Conservation (phyloP, 139 green algal species). For the Medakamo hakoo region DNA sequence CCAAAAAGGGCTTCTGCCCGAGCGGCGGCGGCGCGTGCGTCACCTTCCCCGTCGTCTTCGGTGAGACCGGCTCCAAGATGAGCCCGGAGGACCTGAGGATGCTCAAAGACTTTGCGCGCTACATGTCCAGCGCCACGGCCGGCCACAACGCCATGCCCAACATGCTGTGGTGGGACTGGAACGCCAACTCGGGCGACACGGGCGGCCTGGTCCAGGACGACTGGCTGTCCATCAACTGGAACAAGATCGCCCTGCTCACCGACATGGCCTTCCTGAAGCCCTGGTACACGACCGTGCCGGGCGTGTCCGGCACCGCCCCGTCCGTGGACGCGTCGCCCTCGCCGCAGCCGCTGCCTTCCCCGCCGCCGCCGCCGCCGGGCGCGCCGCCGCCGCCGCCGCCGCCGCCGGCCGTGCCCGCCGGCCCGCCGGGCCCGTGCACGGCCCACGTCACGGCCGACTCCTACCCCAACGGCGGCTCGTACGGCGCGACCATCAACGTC, state of each 20-base stretch:
- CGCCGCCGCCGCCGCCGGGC: too few relatives aligned
- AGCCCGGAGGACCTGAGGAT: constrained; percentile 9
- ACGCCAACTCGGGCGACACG: constrained; percentile 31
- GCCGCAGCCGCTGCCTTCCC: too few relatives aligned
- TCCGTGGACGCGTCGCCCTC: too few relatives aligned
- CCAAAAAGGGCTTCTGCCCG: constrained; percentile 11
- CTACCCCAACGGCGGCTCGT: background rate
- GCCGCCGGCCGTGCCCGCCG: too few relatives aligned
- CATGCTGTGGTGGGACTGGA: constrained; percentile 22
- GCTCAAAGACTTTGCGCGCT: constrained; percentile 15
- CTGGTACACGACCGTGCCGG: background rate
- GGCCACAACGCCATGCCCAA: background rate
- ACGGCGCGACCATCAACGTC: background rate
- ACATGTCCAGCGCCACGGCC: constrained; percentile 1
- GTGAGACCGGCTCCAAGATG: constrained; percentile 24
- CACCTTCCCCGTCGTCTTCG: constrained; percentile 23
- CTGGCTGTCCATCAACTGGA: constrained; percentile 1
- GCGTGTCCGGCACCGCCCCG: too few relatives aligned
- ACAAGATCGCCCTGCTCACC: constrained; percentile 1
- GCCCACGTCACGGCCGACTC: background rate
- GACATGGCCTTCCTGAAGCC: background rate
- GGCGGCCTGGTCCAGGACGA: constrained; percentile 20
- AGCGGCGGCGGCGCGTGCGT: constrained; percentile 1
- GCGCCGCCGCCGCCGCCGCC: too few relatives aligned
- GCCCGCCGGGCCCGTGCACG: too few relatives aligned